These are phyloP conservation scores for Coffea canephora DNA, from an alignment of 257 asterid species.

Conservation along the genomic window DNA sequence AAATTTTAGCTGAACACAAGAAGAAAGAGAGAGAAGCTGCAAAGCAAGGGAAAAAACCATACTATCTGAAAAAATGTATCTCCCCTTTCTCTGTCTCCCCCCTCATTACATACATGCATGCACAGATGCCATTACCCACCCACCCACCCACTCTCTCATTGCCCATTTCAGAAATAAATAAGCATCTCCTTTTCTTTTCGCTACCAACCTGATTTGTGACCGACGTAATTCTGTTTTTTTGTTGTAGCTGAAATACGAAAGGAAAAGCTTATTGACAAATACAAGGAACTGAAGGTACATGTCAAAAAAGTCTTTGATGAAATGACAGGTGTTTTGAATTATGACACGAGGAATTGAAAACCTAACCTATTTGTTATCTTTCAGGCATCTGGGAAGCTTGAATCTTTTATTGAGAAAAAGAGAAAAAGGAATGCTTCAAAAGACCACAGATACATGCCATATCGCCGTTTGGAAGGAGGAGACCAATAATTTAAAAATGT, in stretches of 20 bases:
- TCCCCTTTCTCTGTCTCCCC: conserved; percentile 13
- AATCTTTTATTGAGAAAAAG: conserved; percentile 75
- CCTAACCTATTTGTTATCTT: conserved; percentile 9
- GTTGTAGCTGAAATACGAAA: conserved; percentile 76
- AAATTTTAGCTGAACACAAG: conserved; percentile 78
- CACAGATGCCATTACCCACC: neutral
- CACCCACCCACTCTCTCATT: too few species aligned
- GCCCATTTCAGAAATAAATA: neutral
- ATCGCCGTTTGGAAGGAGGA: conserved; percentile 54
- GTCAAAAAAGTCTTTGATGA: neutral
- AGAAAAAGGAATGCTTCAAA: conserved; percentile 82
- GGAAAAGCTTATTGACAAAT: conserved; percentile 67
- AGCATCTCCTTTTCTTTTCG: too few species aligned
- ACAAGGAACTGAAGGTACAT: conserved; percentile 75
- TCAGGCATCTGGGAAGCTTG: conserved; percentile 80
- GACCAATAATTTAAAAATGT: neutral
- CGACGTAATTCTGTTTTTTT: conserved; percentile 10
- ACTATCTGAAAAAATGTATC: conserved; percentile 67
- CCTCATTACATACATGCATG: neutral
- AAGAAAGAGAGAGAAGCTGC: conserved; percentile 96
- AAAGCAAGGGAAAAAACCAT: conserved; percentile 88
- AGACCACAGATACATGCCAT: conserved; percentile 84
- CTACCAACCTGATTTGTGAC: neutral
- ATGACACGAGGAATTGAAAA: neutral
- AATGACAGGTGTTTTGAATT: neutral